Base-by-base conservation (phyloP, 2,329 filamentous ascomycete species). In the Periconia sp. region DNA sequence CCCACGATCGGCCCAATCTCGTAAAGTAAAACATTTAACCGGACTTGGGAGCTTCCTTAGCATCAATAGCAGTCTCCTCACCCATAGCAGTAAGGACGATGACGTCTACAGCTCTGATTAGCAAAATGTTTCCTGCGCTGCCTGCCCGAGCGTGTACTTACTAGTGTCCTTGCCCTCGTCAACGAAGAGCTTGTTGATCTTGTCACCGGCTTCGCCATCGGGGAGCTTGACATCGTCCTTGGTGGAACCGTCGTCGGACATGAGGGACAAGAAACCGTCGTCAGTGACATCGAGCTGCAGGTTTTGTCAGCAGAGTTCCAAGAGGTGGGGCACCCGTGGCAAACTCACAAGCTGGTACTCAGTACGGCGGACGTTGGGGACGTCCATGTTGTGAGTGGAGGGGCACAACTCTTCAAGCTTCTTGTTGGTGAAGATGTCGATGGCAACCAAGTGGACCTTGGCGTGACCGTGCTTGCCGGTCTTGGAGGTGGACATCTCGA, bases 381-480 rank as follows among this genome's bases (percentile, higher is more conserved):
- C 94, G 74, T 99, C 91, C 91, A 95, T 95, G 86, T 95, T 87
- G 81, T 88, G 85, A 84, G 94, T 99, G 77, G 94, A 99, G 70
- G 94, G 94, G 80, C 88, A 97, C 61, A 99, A 87, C 83, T 99
- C 95, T 85, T 99, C 94, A 67, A 96, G 86, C 88, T 99, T 99
- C 91, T 97, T 99, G 86, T 85, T 85, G 66, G 92, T 99, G 89
- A 99, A 99, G 84, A 99, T 97, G 79, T 99, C 94, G 78, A 95
- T 87, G 76, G 92, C 94, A 74, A 97, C 89, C 72, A 99, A 83
- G 83, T 99, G 93, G 79, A 99, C 94, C 89, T 99, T 99, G 82
- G 94, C 94, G 90, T 99, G 95, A 80, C 94, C 94, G 90, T 99
- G 94, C 91, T 99, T 99, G 82, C 94, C 94, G 69, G 94, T 99